These are phyloP conservation scores for Aureoboletus auriporus DNA, from an alignment of 768 basidiomycete species.

Conservation along the genomic window DNA sequence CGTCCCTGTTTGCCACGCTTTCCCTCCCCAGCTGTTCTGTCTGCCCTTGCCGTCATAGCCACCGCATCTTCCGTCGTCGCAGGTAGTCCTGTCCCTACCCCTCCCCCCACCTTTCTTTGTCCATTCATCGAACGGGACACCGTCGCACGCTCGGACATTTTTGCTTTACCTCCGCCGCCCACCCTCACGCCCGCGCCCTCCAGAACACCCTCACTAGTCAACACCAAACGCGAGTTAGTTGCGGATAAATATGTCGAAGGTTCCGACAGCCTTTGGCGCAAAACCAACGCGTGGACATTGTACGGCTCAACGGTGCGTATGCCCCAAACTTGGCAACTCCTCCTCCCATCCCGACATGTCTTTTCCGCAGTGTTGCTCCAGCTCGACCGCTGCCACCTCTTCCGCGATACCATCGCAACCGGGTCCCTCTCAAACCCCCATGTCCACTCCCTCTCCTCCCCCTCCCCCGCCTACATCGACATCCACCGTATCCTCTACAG, in stretches of 20 bases:
- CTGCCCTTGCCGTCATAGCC: slow-evolving; percentile 54
- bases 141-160: not conserved
- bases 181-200: slow-evolving; percentile 11
- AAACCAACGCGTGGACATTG: slow-evolving; percentile 50
- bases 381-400: slow-evolving; percentile 1
- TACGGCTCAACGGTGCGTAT: slow-evolving; percentile 67
- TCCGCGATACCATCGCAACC: not conserved
- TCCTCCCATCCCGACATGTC: not conserved
- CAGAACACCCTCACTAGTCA: slow-evolving; percentile 1
- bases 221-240: slow-evolving; percentile 22
- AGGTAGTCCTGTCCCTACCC: slow-evolving; percentile 40
- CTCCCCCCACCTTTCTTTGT: slow-evolving; percentile 60
- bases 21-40: slow-evolving; percentile 51
- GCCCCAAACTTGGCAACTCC: not conserved
- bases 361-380: slow-evolving; percentile 16
- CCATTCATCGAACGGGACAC: slow-evolving; percentile 38
- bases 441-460: slow-evolving; percentile 7
- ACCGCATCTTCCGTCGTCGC: slow-evolving; percentile 42
- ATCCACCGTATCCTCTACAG: not conserved
- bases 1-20: slow-evolving; percentile 18
- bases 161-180: not conserved
- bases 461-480: slow-evolving; percentile 7
- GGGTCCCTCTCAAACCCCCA: slow-evolving; percentile 8
- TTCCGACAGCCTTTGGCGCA: slow-evolving; percentile 57
- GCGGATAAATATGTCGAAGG: slow-evolving; percentile 53